These are phyloP conservation scores for Trametes sanguinea DNA, from an alignment of 768 basidiomycete genomes.

Conservation along the genomic window DNA sequence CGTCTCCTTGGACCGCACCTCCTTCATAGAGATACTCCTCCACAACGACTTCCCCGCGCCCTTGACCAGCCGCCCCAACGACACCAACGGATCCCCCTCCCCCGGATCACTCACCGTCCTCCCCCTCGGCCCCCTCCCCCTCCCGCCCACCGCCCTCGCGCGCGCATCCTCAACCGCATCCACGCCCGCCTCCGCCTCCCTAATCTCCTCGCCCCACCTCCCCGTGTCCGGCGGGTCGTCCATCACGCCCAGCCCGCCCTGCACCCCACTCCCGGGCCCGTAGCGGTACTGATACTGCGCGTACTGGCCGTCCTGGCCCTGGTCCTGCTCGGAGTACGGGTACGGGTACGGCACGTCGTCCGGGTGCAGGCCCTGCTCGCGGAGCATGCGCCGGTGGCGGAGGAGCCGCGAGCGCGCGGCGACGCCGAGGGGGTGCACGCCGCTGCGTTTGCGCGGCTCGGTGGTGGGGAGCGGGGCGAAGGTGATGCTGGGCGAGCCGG, in stretches of 20 bases:
- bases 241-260: background rate
- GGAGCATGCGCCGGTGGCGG: slow-evolving; percentile 31
- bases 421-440: slow-evolving; percentile 36
- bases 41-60: slow-evolving; percentile 30
- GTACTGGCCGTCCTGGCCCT: too few species aligned
- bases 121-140: slow-evolving; percentile 1
- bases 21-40: slow-evolving; percentile 27
- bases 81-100: slow-evolving; percentile 27
- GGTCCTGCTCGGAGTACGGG: background rate
- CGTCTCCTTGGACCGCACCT: slow-evolving; percentile 13
- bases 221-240: slow-evolving; percentile 1
- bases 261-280: slow-evolving; percentile 16
- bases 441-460: slow-evolving; percentile 34
- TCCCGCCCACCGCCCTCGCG: background rate
- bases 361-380: slow-evolving; percentile 20
- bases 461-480: slow-evolving; percentile 40
- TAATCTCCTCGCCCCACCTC: slow-evolving; percentile 9
- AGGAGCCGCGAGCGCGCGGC: slow-evolving; percentile 40
- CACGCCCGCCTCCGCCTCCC: slow-evolving; percentile 18
- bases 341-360: slow-evolving; percentile 13
- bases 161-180: slow-evolving; percentile 15
- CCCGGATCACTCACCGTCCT: slow-evolving; percentile 19
- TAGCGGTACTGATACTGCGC: background rate
- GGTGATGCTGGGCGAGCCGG: slow-evolving; percentile 28
- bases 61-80: slow-evolving; percentile 31